These are phyloP conservation scores for Thielaviopsis euricoi DNA, from an alignment of 2,329 filamentous ascomycete species.

Conservation along the genomic window DNA sequence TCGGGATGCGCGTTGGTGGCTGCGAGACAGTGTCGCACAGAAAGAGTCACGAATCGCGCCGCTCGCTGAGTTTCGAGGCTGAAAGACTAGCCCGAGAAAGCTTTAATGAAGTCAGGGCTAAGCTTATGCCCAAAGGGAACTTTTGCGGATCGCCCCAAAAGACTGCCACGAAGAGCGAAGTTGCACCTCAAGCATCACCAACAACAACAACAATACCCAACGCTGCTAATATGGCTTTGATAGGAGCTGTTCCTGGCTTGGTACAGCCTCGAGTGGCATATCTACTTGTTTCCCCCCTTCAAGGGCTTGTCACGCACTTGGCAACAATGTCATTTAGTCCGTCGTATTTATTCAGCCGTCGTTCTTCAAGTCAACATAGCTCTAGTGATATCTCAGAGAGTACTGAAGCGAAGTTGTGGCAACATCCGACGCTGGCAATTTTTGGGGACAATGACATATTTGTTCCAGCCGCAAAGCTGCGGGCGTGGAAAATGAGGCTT, in stretches of 20 bases:
- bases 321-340: slow-evolving; percentile 39
- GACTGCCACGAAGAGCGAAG: background rate
- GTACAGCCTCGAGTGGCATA: slow-evolving; percentile 31
- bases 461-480: slow-evolving; percentile 46
- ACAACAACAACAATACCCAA: background rate
- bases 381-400: background rate
- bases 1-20: slow-evolving; percentile 33
- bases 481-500: slow-evolving; percentile 46
- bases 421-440: slow-evolving; percentile 47
- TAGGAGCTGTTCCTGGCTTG: slow-evolving; percentile 19
- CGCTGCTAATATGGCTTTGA: background rate
- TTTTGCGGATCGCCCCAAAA: background rate
- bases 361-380: background rate
- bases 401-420: slow-evolving; percentile 38
- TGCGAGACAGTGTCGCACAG: slow-evolving; percentile 27
- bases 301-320: slow-evolving; percentile 41
- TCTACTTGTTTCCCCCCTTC: slow-evolving; percentile 51
- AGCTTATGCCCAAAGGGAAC: slow-evolving; percentile 18
- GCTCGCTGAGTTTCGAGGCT: slow-evolving; percentile 24
- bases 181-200: background rate
- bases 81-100: slow-evolving; percentile 32
- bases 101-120: slow-evolving; percentile 30
- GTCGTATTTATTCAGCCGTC: background rate
- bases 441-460: slow-evolving; percentile 67
- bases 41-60: slow-evolving; percentile 23